These are phyloP conservation scores for Geranomyces variabilis DNA, from an alignment of 192 early-diverging fungal genomes.

Conservation along the genomic window DNA sequence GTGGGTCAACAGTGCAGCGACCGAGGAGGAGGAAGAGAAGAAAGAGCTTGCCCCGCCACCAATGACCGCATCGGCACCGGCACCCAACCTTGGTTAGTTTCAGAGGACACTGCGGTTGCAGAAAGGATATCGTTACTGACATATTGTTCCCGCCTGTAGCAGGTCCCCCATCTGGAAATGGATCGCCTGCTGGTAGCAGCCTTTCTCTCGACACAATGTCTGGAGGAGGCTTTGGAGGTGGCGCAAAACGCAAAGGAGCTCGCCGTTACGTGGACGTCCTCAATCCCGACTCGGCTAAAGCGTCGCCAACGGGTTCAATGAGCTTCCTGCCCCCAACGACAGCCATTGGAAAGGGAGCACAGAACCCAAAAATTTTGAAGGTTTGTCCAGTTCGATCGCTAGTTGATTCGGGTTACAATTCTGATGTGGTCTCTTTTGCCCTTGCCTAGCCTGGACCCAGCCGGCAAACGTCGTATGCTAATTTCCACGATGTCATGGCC, in stretches of 20 bases:
- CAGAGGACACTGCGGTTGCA: too few species aligned
- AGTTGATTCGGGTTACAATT: too few species aligned
- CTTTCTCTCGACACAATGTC: not conserved
- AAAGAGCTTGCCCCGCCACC: constrained; percentile 47
- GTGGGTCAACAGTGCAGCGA: constrained; percentile 84
- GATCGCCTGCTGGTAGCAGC: too few species aligned
- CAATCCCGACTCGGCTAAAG: constrained; percentile 36
- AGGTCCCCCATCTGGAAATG: too few species aligned
- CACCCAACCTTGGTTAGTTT: not conserved
- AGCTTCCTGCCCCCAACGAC: constrained; percentile 11
- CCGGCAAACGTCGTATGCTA: not conserved
- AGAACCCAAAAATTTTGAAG: not conserved
- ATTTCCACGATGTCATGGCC: not conserved
- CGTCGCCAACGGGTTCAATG: constrained; percentile 13
- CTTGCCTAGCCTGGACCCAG: not conserved
- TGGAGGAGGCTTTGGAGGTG: not conserved
- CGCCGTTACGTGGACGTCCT: constrained; percentile 58
- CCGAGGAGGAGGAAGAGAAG: constrained; percentile 34
- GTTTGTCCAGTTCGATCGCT: not conserved
- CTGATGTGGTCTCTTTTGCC: not conserved
- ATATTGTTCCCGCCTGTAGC: too few species aligned
- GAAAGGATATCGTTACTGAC: too few species aligned
- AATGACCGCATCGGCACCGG: constrained; percentile 25
- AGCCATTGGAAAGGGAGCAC: not conserved
- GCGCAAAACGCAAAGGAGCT: constrained; percentile 38